A percentile compares a stretch with the other conserved stretches of the same genome.
Conservation (phyloP, 1,139 yeast species). For the Yamadazyma trypodendri region DNA sequence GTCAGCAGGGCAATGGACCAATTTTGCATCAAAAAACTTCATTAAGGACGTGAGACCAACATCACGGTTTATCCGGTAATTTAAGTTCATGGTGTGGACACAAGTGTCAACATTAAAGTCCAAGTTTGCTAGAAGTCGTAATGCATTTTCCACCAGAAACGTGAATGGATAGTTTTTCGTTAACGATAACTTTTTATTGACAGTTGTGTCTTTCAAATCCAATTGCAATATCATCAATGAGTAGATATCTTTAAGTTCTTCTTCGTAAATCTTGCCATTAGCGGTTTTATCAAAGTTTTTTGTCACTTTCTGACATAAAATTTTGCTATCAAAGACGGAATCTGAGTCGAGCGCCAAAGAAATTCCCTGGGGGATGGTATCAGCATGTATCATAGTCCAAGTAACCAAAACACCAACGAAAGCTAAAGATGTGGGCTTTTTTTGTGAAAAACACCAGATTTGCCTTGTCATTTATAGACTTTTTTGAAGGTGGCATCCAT, state of each 20-base stretch:
- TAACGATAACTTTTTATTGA: conserved; percentile 13
- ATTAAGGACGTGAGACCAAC: conserved; percentile 52
- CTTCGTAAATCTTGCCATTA: conserved; percentile 50
- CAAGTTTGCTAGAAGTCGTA: conserved; percentile 50
- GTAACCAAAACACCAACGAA: too few species aligned
- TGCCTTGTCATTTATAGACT: too few species aligned
- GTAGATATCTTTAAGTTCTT: conserved; percentile 58
- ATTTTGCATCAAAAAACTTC: conserved; percentile 61
- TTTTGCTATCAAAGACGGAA: neutral
- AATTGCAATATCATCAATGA: conserved; percentile 52
- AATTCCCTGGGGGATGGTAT: too few species aligned
- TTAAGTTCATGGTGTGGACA: conserved; percentile 56
- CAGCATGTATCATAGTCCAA: too few species aligned
- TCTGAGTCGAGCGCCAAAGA: too few species aligned
- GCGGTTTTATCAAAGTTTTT: conserved; percentile 41
- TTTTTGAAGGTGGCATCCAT: neutral
- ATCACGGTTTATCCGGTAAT: conserved; percentile 55
- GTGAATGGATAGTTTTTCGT: conserved; percentile 44
- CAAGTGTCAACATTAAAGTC: conserved; percentile 47
- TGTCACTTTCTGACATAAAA: conserved; percentile 12
- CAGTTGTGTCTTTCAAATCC: conserved; percentile 27
- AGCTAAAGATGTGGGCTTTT: too few species aligned
- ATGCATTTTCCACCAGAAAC: conserved; percentile 54
- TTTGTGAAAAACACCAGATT: too few species aligned
- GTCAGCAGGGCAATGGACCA: conserved; percentile 76